These are phyloP conservation scores for Ogataea degrootiae DNA, from an alignment of 805 yeast species.

Conservation along the genomic window DNA sequence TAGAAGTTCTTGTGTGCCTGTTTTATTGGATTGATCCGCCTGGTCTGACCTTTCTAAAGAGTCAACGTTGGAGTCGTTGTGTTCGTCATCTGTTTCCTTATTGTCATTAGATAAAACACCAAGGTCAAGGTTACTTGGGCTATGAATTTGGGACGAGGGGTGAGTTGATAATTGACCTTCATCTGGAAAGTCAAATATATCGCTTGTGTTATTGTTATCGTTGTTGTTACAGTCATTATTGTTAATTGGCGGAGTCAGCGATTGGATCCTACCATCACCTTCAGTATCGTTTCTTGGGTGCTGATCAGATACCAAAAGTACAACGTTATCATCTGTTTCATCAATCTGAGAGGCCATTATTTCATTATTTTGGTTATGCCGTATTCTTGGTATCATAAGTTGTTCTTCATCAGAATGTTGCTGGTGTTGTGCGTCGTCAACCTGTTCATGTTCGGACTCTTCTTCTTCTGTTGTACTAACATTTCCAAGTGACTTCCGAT, in stretches of 20 bases:
- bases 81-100: not conserved
- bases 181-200: not conserved
- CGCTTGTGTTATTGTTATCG: not conserved
- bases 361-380: not conserved
- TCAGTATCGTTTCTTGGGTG: too few relatives aligned
- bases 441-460: conserved; percentile 4
- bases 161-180: not conserved
- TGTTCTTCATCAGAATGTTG: not conserved
- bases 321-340: too few relatives aligned
- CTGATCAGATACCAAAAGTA: too few relatives aligned
- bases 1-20: not conserved
- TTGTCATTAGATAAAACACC: not conserved
- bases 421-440: not conserved
- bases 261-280: not conserved
- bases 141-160: not conserved
- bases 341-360: too few relatives aligned
- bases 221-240: not conserved
- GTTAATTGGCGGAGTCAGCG: not conserved
- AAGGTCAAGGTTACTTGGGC: not conserved
- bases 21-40: not conserved
- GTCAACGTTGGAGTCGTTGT: too few relatives aligned
- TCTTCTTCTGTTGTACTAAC: conserved; percentile 16
- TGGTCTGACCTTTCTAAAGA: not conserved
- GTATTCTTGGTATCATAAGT: not conserved
- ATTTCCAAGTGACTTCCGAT: conserved; percentile 11